Conservation (phyloP, 208 protist genomes). For the Acanthamoeba healyi region DNA sequence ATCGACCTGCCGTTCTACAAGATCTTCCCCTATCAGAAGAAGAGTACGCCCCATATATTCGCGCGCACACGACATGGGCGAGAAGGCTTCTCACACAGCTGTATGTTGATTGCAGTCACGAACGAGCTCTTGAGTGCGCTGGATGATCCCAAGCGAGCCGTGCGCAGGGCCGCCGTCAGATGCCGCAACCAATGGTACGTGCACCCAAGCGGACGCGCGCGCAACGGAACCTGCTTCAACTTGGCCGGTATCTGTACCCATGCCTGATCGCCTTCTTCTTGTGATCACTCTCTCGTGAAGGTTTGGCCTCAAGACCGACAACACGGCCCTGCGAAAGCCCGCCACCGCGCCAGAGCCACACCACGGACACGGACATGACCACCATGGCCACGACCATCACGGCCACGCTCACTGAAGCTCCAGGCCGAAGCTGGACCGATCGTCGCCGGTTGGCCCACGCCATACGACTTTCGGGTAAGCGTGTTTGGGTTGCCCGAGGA, state of each 20-base stretch:
- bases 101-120: too few species aligned
- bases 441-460: background rate
- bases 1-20: background rate
- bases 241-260: too few species aligned
- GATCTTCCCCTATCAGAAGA: slow-evolving; percentile 63
- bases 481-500: background rate
- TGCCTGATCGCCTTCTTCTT: too few species aligned
- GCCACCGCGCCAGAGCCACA: background rate
- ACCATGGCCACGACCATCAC: background rate
- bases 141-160: slow-evolving; percentile 63
- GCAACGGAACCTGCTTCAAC: too few species aligned
- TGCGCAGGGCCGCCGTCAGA: slow-evolving; percentile 47
- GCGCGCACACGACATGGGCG: too few species aligned
- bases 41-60: background rate
- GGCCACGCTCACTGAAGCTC: background rate
- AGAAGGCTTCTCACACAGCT: too few species aligned
- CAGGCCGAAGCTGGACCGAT: too few species aligned
- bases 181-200: slow-evolving; percentile 61
- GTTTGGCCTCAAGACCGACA: slow-evolving; percentile 37
- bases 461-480: background rate
- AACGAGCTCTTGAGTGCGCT: slow-evolving; percentile 26
- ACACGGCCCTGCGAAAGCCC: slow-evolving; percentile 22
- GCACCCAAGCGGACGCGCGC: too few species aligned
- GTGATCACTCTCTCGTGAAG: background rate
- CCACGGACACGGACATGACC: background rate